These are phyloP conservation scores for Sporothrix phasma DNA, from an alignment of 2,329 filamentous ascomycete genomes.

Conservation along the genomic window DNA sequence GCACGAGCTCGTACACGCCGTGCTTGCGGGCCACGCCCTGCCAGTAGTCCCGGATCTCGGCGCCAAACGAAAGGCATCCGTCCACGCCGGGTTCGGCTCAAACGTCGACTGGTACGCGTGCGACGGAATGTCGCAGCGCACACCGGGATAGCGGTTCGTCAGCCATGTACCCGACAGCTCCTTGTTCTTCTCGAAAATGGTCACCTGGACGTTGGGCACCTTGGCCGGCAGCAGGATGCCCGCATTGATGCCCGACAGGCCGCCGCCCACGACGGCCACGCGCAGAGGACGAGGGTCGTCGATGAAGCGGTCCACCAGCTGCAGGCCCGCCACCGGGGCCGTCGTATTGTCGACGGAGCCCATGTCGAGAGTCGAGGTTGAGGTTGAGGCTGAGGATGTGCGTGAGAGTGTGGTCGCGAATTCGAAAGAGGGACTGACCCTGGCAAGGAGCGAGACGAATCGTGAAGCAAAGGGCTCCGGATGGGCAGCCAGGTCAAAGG, in stretches of 20 bases:
- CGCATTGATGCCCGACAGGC: constrained; percentile 52
- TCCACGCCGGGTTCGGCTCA: constrained; percentile 58
- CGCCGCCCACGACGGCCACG: constrained; percentile 55
- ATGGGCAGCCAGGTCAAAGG: too few species aligned
- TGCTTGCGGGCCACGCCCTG: constrained; percentile 52
- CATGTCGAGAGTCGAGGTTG: neutral
- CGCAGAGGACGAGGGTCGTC: constrained; percentile 39
- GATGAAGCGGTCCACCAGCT: constrained; percentile 31
- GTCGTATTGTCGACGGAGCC: neutral
- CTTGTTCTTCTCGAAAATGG: constrained; percentile 57
- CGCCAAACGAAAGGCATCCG: constrained; percentile 54
- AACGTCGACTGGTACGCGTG: constrained; percentile 63
- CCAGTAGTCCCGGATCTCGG: constrained; percentile 60
- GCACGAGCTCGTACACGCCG: constrained; percentile 49
- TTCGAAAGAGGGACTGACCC: too few species aligned
- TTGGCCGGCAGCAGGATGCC: constrained; percentile 58
- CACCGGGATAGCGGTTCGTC: constrained; percentile 25
- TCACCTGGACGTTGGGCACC: constrained; percentile 55
- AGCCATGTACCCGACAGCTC: constrained; percentile 40
- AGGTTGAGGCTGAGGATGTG: neutral
- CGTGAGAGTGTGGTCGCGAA: too few species aligned
- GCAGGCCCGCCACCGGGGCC: neutral
- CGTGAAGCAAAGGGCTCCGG: too few species aligned
- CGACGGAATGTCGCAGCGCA: constrained; percentile 55
- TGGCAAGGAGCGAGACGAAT: too few species aligned